Base-by-base conservation (phyloP, 768 basidiomycete genomes). In the Mycena venus region DNA sequence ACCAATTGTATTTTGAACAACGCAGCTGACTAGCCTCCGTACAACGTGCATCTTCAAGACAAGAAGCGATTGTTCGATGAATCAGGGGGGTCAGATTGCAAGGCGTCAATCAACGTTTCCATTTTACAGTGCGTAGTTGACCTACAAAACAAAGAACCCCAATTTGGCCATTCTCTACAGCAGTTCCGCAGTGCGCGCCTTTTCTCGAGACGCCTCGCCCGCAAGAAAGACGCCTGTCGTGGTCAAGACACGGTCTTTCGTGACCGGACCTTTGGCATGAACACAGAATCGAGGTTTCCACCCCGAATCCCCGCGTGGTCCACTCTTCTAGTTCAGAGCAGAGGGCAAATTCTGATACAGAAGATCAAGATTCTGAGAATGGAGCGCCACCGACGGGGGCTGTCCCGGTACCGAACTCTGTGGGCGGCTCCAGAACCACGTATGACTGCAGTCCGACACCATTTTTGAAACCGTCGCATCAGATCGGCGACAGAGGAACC, bases 131-230 rank as follows among this genome's bases (percentile, higher is more conserved):
- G n/a, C n/a, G n/a, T 21, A 34, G 31, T 25, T 21, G 42, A 21
- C 63, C 63, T 32, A 60, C 58, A 67, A 44, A 31, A 60, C 58
- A 67, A 44, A 31, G 58, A 66, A 66, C 63, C 65, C 58, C 27
- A 49, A 72, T 72, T 47, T 15, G 71, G 64, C 21, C 29, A 59
- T 25, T 10, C 49, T 61, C 59, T n/a, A 72, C 71, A 72, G 71
- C 49, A 51, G 42, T 72, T 27, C 19, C 61, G 60, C 49, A 62
- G 70, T 23, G 51, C 29, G 70, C 70, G 70, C 64, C 63, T 27
- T 15, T 21, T 32, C 25, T 55, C 68, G 68, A 47, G 59, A 47
- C 42, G 42, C 53, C 17, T 38, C 11, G 27, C 53, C 34, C 51
- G 53, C 53, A 67, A 38, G 44, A 62, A 47, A 70, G 47, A 51